These are phyloP conservation scores for Globisporangium solare DNA, from an alignment of 352 stramenopile genomes.

Conservation along the genomic window DNA sequence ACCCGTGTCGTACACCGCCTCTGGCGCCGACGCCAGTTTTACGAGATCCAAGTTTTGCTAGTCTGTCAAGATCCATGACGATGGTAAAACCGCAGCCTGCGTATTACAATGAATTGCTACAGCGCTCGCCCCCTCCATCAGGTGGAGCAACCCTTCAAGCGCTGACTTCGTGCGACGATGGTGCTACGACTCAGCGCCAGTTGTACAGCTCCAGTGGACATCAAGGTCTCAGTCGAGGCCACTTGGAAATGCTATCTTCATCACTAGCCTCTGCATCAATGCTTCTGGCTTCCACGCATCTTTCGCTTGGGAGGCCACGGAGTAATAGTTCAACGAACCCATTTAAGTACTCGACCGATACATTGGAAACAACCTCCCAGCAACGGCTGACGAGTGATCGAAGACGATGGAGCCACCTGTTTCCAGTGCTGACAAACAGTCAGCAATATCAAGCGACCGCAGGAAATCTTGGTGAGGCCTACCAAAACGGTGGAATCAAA, in stretches of 20 bases:
- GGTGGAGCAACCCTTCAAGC: background rate
- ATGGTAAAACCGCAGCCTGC: slow-evolving; percentile 24
- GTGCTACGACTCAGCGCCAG: slow-evolving; percentile 2
- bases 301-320: background rate
- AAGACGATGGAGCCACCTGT: slow-evolving; percentile 95
- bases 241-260: slow-evolving; percentile 29
- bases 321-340: slow-evolving; percentile 24
- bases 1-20: background rate
- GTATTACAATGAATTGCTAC: slow-evolving; percentile 9
- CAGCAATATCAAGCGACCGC: background rate
- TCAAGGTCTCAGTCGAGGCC: slow-evolving; percentile 17
- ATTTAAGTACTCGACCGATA: slow-evolving; percentile 42
- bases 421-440: slow-evolving; percentile 56
- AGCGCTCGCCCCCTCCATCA: slow-evolving; percentile 1
- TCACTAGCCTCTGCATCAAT: slow-evolving; percentile 7
- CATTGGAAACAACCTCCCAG: slow-evolving; percentile 19
- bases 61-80: slow-evolving; percentile 23
- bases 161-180: background rate
- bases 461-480: background rate
- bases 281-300: background rate
- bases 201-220: too few species aligned
- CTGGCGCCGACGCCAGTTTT: background rate
- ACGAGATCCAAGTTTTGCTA: slow-evolving; percentile 15
- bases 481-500: slow-evolving; percentile 10
- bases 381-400: slow-evolving; percentile 78